A percentile compares a stretch with the other conserved stretches of the same genome.
These are phyloP conservation scores for Pyrenophora teres DNA, from an alignment of 2,329 filamentous ascomycete species.

Conservation along the genomic window DNA sequence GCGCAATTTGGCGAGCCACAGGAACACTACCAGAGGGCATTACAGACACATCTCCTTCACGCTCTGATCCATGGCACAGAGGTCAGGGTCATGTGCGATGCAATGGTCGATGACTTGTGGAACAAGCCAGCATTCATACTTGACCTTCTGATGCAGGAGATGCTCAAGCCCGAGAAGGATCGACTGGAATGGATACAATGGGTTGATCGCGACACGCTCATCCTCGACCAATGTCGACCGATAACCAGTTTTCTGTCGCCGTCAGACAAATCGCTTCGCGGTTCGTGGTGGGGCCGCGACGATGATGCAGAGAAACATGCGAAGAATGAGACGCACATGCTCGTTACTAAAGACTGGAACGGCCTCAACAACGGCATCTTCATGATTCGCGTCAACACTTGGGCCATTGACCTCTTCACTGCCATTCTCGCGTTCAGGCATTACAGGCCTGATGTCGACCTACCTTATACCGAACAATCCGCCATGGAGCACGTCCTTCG, in stretches of 20 bases:
- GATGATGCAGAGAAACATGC: background rate
- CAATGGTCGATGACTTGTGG: slow-evolving; percentile 52
- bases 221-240: slow-evolving; percentile 51
- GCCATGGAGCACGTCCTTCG: slow-evolving; percentile 49
- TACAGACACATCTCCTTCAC: slow-evolving; percentile 46
- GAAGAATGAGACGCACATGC: slow-evolving; percentile 34
- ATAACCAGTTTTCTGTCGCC: slow-evolving; percentile 48
- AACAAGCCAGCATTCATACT: slow-evolving; percentile 54
- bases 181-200: slow-evolving; percentile 52
- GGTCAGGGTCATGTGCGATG: slow-evolving; percentile 49
- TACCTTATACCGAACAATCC: slow-evolving; percentile 49
- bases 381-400: slow-evolving; percentile 47
- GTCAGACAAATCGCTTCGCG: slow-evolving; percentile 18
- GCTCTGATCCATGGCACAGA: slow-evolving; percentile 48
- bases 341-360: slow-evolving; percentile 49
- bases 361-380: slow-evolving; percentile 54
- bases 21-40: slow-evolving; percentile 48
- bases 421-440: slow-evolving; percentile 48
- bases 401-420: slow-evolving; percentile 48
- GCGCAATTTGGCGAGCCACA: slow-evolving; percentile 46
- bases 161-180: slow-evolving; percentile 46
- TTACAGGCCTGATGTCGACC: slow-evolving; percentile 43
- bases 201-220: slow-evolving; percentile 52
- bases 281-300: slow-evolving; percentile 20
- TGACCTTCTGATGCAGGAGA: slow-evolving; percentile 41